Percentiles rank a stretch among this genome's conserved stretches.
Evolutionary conservation across 73 alveolate species (phyloP).

Genomic region (Paramecium sonneborni): DNA sequence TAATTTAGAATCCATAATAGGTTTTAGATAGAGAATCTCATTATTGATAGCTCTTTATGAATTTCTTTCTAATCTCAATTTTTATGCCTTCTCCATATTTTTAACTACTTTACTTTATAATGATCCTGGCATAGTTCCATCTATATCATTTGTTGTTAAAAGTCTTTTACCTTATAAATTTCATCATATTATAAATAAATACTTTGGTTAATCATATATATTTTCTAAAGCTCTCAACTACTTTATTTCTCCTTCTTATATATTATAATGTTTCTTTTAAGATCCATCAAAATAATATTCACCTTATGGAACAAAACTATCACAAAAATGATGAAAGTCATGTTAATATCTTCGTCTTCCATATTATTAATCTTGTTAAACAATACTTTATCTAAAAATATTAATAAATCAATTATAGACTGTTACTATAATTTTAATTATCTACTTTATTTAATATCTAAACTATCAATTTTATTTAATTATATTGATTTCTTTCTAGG

Average conservation of each 20-base stretch:
- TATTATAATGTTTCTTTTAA: neutral
- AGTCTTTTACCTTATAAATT: neutral
- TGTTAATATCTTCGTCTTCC: constrained; percentile 43
- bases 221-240: constrained; percentile 25
- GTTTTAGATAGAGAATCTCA: neutral
- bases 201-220: constrained; percentile 32
- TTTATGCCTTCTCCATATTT: constrained; percentile 22
- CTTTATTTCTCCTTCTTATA: neutral
- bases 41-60: neutral
- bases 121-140: constrained; percentile 45
- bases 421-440: neutral
- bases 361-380: neutral
- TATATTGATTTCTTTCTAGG: neutral
- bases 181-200: neutral
- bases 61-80: neutral
- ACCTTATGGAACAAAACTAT: neutral
- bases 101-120: neutral
- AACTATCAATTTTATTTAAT: neutral
- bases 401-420: neutral
- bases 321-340: constrained; percentile 34
- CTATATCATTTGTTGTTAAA: constrained; percentile 32
- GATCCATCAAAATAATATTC: neutral
- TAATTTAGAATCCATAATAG: neutral
- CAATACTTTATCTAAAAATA: neutral
- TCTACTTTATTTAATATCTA: neutral